Base-by-base conservation (phyloP, 352 stramenopile species). In the Globisporangium splendens region DNA sequence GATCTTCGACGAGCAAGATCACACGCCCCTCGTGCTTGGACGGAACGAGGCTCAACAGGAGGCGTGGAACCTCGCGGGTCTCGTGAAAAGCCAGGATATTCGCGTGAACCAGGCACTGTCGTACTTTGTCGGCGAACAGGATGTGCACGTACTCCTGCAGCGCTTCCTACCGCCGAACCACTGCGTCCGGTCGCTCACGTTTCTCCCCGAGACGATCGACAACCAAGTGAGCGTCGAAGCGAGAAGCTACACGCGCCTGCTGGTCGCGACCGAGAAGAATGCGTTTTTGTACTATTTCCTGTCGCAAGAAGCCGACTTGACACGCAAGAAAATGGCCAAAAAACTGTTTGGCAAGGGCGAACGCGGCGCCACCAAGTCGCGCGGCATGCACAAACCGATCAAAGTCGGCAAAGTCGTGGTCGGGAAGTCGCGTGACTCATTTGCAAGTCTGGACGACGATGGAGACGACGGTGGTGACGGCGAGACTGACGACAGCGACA, bases 211-310 rank as follows among this genome's bases (percentile, higher is more conserved):
- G 54, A 93, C 83, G 6, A 89, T 95, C 49, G 85, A 92, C 66
- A 89, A 91, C 49, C 74, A 78, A 24, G 66, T 86, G n/a, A 85
- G 77, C 14, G 72, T 88, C 17, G 83, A 94, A 43, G 74, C 81
- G 47, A 74, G 80, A 41, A 89, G 81, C 55, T 93, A 95, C 57
- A 88, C 83, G 15, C 81, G 83, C 2, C 61, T 95, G 38, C 63
- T 95, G 10, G 70, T 95, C 2, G 71, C 68, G 14, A 92, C 85
- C 10, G 56, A 79, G 21, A 66, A 75, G 22, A 64, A 90, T 39
- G 81, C 83, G 0, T 93, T 95, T 47, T 42, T 93, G 8, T 95
- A 93, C 56, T 95, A 92, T 46, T 91, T 95, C 46, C 46, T 95
- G 22, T 90, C 79, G 17, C 73, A 73, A 42, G 69, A 84, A 52